A percentile compares a stretch with the other conserved stretches of the same genome.
phyloP scores from a whole-genome alignment of 2,329 filamentous ascomycete species.

The Helminthosporium solani region DNA sequence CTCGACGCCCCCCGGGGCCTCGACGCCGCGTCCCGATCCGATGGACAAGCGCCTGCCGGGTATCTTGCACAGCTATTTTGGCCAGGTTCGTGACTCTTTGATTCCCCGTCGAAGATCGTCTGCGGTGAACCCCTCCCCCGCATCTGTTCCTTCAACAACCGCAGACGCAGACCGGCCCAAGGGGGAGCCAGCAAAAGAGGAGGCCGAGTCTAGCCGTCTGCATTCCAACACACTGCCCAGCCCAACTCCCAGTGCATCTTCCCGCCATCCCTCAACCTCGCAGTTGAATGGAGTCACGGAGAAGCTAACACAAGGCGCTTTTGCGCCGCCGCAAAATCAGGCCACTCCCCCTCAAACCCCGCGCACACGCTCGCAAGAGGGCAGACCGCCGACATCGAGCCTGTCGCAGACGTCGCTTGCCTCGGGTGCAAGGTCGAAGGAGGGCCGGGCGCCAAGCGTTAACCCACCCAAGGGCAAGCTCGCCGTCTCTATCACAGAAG shows the following conservation, averaged over 20 bases:
- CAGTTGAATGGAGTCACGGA: conserved; percentile 68
- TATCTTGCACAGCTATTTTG: conserved; percentile 94
- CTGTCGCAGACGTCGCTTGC: conserved; percentile 53
- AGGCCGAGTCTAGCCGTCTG: conserved; percentile 33
- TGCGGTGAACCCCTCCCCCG: conserved; percentile 41
- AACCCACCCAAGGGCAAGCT: conserved; percentile 81
- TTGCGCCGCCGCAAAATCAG: conserved; percentile 66
- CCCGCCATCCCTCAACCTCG: conserved; percentile 54
- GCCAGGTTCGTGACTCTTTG: conserved; percentile 90
- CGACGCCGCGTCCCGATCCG: conserved; percentile 89
- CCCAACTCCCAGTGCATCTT: conserved; percentile 49
- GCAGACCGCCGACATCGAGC: conserved; percentile 44
- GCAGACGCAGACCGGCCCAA: conserved; percentile 11
- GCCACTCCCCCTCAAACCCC: conserved; percentile 90
- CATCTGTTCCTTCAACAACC: conserved; percentile 21
- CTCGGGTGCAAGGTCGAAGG: conserved; percentile 45
- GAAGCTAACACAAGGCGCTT: conserved; percentile 84
- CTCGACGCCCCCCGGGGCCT: conserved; percentile 85
- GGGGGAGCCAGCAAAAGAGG: conserved; percentile 19
- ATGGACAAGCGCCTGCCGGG: conserved; percentile 93
- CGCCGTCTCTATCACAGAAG: conserved; percentile 84
- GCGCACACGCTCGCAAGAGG: conserved; percentile 74
- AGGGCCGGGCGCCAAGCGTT: conserved; percentile 40
- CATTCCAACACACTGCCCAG: conserved; percentile 57
- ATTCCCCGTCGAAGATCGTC: conserved; percentile 44